A percentile compares a stretch with the other conserved stretches of the same genome.
phyloP scores from a whole-genome alignment of 2,329 filamentous ascomycete genomes.

The Aspergillus sp. region DNA sequence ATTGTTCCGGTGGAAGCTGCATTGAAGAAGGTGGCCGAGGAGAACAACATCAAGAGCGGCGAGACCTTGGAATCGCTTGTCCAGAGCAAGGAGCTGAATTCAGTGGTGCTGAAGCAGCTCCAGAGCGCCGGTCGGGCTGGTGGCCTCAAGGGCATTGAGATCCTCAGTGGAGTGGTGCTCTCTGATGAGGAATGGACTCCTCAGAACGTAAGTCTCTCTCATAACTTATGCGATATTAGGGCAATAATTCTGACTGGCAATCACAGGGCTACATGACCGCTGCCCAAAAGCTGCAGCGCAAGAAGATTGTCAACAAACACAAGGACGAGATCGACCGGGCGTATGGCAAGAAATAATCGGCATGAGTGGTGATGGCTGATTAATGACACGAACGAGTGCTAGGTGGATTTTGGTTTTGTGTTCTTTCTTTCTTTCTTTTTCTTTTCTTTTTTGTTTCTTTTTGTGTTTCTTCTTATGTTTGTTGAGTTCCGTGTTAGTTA shows the following conservation, averaged over 20 bases:
- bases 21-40: conserved; percentile 48
- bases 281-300: conserved; percentile 65
- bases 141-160: conserved; percentile 34
- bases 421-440: background rate
- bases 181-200: conserved; percentile 41
- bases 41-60: conserved; percentile 57
- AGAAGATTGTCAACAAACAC: conserved; percentile 56
- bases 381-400: too few relatives aligned
- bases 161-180: conserved; percentile 37
- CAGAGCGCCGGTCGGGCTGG: conserved; percentile 29
- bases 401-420: too few relatives aligned
- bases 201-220: conserved; percentile 28
- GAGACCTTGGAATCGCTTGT: conserved; percentile 61
- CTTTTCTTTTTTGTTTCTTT: too few relatives aligned
- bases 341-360: conserved; percentile 42
- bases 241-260: conserved; percentile 16
- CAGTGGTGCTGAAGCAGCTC: conserved; percentile 33
- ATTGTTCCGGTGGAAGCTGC: conserved; percentile 56
- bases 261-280: conserved; percentile 56
- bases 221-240: background rate
- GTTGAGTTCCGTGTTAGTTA: too few relatives aligned
- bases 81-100: conserved; percentile 36
- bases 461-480: too few relatives aligned
- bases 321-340: conserved; percentile 54
- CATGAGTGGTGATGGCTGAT: background rate